Evolutionary conservation across 495 filamentous ascomycete species (phyloP), one percentile per base, ranked within the genome.

Genomic region (Penicillium canescens): DNA sequence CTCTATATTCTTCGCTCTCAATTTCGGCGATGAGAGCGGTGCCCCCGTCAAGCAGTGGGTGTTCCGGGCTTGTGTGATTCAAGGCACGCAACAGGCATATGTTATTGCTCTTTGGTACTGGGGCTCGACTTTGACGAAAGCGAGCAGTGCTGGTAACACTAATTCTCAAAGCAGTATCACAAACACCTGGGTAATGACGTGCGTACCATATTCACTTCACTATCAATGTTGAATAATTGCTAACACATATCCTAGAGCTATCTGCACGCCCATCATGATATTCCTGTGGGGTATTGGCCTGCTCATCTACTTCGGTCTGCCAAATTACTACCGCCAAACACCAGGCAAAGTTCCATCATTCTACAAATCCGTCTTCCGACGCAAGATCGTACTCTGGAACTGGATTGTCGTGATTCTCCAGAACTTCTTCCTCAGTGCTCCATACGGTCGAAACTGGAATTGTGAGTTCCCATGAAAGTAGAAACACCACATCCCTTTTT

Each of bases 271-370:
- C 1, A 73, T 79, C 26, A 62, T 73, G 7, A 35, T 65, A 3
- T 68, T 78, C 44, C 56, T 79, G 6, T 79, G 76, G 76, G 50
- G 47, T 6, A 57, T 79, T 10, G 76, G 75, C 7, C 41, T 75
- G 12, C 42, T 79, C 8, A 51, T 79, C 9, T 76, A 68, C 48
- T 73, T 76, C 34, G 76, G 76, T 9, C 57, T 79, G 34, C 76
- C 76, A 21, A 76, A 77, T 39, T 79, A 78, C 52, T 79, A 79
- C 52, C 76, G 81, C 42, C 85, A 87, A 57, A 69, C 76, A 1
- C 87, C 88, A 0, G 88, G 86, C 46, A 80, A 80, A 35, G 81
- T 90, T 0, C 88, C 88, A 0, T 78, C 76, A 1, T 79, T 79
- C 63, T 79, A 79, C 52, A 65, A 70, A 50, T 76, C 76, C 1